Evolutionary conservation across 2,329 filamentous ascomycete species (phyloP).

Genomic region (Didymella sp.): DNA sequence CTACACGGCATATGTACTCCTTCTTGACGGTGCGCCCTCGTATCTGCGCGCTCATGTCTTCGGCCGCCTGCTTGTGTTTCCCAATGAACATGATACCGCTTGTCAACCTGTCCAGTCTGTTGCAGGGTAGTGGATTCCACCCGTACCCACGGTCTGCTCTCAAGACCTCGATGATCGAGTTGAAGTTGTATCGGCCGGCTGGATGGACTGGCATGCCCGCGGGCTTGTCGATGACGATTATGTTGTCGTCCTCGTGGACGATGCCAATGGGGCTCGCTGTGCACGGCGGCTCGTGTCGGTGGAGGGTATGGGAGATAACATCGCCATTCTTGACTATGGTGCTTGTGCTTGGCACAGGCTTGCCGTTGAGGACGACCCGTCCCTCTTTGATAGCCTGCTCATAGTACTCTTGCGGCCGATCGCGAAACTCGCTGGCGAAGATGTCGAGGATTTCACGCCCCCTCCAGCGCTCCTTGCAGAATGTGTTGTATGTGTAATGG

Average conservation of each 20-base stretch:
- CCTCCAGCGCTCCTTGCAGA: conserved; percentile 92
- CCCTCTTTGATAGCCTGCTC: conserved; percentile 78
- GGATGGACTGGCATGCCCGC: conserved; percentile 94
- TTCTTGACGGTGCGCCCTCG: conserved; percentile 84
- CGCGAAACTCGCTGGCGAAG: conserved; percentile 90
- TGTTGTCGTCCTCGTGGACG: conserved; percentile 88
- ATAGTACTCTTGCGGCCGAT: conserved; percentile 87
- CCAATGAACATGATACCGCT: conserved; percentile 98
- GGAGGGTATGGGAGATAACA: conserved; percentile 88
- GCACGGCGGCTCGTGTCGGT: conserved; percentile 94
- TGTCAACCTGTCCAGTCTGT: conserved; percentile 90
- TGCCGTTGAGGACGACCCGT: conserved; percentile 80
- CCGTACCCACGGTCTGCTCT: conserved; percentile 70
- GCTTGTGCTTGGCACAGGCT: conserved; percentile 67
- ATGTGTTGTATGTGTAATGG: conserved; percentile 93
- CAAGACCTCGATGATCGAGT: conserved; percentile 93
- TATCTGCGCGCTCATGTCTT: conserved; percentile 77
- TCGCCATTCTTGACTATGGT: conserved; percentile 87
- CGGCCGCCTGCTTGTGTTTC: conserved; percentile 82
- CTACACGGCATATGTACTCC: conserved; percentile 91
- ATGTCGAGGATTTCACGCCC: conserved; percentile 82
- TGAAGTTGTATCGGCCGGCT: conserved; percentile 93
- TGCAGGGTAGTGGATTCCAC: conserved; percentile 76
- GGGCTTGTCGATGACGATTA: conserved; percentile 97
- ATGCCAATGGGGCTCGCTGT: conserved; percentile 79